Conservation (phyloP, 805 yeast species). For the Candida koratica region DNA sequence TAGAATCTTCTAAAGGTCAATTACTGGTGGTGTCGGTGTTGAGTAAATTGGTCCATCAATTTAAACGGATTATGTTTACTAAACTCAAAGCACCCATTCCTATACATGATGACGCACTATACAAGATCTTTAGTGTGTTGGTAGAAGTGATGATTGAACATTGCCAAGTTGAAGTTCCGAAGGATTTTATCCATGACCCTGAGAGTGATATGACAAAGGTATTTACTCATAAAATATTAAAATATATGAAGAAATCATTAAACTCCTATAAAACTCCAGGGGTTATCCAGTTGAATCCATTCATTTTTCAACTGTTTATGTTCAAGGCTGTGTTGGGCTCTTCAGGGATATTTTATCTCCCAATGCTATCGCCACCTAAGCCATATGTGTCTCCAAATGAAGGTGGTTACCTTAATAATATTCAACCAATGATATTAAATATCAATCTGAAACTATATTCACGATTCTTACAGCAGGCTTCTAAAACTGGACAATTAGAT, state of each 20-base stretch:
- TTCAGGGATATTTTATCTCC: slow-evolving; percentile 21
- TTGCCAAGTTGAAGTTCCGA: slow-evolving; percentile 9
- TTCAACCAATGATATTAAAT: slow-evolving; percentile 23
- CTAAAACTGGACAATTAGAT: slow-evolving; percentile 29
- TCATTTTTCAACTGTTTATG: slow-evolving; percentile 16
- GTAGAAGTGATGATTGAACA: slow-evolving; percentile 9
- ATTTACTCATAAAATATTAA: slow-evolving; percentile 10
- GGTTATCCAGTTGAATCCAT: slow-evolving; percentile 23
- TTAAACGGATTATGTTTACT: background rate
- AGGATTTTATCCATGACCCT: background rate
- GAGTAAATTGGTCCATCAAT: background rate
- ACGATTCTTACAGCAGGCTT: slow-evolving; percentile 23
- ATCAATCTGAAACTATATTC: slow-evolving; percentile 15
- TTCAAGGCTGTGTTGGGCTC: slow-evolving; percentile 9
- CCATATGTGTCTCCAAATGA: slow-evolving; percentile 29
- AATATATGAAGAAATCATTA: background rate
- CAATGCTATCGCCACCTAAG: slow-evolving; percentile 39
- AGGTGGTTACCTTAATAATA: slow-evolving; percentile 34
- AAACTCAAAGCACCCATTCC: slow-evolving; percentile 4
- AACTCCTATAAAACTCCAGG: slow-evolving; percentile 16
- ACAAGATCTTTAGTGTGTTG: slow-evolving; percentile 9
- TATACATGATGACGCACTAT: slow-evolving; percentile 8
- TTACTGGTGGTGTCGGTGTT: background rate
- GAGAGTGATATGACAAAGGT: slow-evolving; percentile 6
- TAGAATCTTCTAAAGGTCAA: background rate